Evolutionary conservation across 805 yeast species (phyloP).

Genomic region (Kazachstania bromeliacearum): DNA sequence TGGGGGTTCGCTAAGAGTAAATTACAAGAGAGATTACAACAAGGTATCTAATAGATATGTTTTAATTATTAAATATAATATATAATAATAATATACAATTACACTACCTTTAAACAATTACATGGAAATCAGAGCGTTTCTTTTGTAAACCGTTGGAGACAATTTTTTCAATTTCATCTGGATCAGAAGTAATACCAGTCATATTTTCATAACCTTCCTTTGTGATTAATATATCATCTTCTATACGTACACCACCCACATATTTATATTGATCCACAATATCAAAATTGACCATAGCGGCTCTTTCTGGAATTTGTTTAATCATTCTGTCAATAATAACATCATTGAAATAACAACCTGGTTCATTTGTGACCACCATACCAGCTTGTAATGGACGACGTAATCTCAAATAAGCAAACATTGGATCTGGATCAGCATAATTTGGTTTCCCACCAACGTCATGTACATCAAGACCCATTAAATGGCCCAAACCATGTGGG

Average conservation of each 20-base stretch:
- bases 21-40: conserved; percentile 43
- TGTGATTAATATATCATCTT: conserved; percentile 82
- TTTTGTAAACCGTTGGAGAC: conserved; percentile 60
- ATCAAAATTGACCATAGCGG: conserved; percentile 51
- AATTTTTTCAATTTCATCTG: conserved; percentile 68
- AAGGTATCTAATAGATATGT: conserved; percentile 25
- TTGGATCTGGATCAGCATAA: conserved; percentile 73
- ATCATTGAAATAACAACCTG: conserved; percentile 87
- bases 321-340: conserved; percentile 61
- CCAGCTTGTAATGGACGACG: conserved; percentile 62
- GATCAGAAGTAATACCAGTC: conserved; percentile 77
- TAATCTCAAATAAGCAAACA: conserved; percentile 67
- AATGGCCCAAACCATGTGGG: conserved; percentile 95
- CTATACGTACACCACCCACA: conserved; percentile 96
- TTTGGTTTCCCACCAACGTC: conserved; percentile 88
- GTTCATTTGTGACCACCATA: conserved; percentile 91
- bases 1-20: conserved; percentile 82
- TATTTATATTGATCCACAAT: conserved; percentile 71
- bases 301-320: conserved; percentile 35
- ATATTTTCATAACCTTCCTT: conserved; percentile 68
- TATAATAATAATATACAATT: neutral
- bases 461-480: conserved; percentile 91
- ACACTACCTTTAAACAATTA: conserved; percentile 26
- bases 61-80: conserved; percentile 1
- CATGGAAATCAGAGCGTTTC: conserved; percentile 58